These are phyloP conservation scores for Cenchrus purpureus DNA, from an alignment of 176 grass and related monocot species.

Conservation along the genomic window DNA sequence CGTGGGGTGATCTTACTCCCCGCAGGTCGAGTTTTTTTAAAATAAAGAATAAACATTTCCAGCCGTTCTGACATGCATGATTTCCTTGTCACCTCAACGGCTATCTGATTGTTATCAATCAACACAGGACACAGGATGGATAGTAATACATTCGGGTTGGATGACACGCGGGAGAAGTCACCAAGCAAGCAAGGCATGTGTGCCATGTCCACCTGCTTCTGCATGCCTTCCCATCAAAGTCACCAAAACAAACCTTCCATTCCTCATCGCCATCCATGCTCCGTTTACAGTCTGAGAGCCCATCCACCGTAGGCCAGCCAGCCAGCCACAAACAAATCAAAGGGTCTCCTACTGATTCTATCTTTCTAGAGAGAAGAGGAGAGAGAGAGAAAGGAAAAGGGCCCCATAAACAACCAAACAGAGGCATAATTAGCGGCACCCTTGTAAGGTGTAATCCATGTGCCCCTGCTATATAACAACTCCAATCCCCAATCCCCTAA, in stretches of 20 bases:
- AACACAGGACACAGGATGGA: not conserved
- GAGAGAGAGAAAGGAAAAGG: not conserved
- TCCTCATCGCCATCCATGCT: constrained; percentile 16
- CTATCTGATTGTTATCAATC: constrained; percentile 28
- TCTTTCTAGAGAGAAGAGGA: too few relatives aligned
- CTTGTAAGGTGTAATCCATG: constrained; percentile 28
- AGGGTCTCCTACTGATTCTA: not conserved
- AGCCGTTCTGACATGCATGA: constrained; percentile 1
- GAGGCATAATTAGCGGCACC: constrained; percentile 33
- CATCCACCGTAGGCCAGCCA: not conserved
- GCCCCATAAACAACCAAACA: not conserved
- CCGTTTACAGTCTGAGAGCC: not conserved
- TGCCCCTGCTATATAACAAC: constrained; percentile 52
- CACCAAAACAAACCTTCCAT: constrained; percentile 27
- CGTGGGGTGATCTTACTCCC: too few relatives aligned
- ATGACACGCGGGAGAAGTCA: constrained; percentile 19
- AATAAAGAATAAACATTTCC: not conserved
- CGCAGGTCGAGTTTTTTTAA: too few relatives aligned
- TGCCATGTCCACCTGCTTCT: constrained; percentile 35
- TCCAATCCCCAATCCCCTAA: not conserved
- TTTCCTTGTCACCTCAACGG: constrained; percentile 48
- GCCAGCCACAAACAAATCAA: not conserved
- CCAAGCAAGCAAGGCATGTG: constrained; percentile 64
- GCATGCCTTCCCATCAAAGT: constrained; percentile 40
- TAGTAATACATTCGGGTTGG: constrained; percentile 25